phyloP scores from a whole-genome alignment of 225 moss, liverwort and hornwort genomes.

The Bryum argenteum region DNA sequence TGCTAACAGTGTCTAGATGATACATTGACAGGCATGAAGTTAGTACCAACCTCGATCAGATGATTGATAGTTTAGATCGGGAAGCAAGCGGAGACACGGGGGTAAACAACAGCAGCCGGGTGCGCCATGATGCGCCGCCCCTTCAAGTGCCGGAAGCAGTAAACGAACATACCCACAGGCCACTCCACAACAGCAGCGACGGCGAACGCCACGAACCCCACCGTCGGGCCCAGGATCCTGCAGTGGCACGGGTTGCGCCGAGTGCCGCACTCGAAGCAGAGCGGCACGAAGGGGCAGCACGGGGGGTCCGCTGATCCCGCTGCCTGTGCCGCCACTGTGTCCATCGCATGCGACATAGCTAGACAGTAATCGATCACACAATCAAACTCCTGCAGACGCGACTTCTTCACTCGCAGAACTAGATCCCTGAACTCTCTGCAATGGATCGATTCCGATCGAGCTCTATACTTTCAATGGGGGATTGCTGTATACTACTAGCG shows the following conservation, averaged over 20 bases:
- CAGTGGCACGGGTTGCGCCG: constrained; percentile 68
- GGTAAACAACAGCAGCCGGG: constrained; percentile 65
- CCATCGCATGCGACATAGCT: constrained; percentile 16
- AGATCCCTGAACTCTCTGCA: no score
- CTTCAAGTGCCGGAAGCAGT: constrained; percentile 60
- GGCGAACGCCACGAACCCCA: constrained; percentile 73
- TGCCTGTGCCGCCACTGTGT: constrained; percentile 29
- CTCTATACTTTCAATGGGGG: no score
- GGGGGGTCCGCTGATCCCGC: constrained; percentile 39
- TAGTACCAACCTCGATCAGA: no score
- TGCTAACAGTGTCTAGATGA: no score
- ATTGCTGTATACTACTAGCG: background rate
- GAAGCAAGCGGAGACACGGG: constrained; percentile 53
- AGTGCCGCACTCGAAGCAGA: constrained; percentile 67
- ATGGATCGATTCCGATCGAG: no score
- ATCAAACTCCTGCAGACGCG: no score
- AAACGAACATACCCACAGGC: constrained; percentile 70
- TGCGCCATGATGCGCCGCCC: constrained; percentile 77
- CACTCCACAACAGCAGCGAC: constrained; percentile 61
- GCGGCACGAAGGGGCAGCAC: constrained; percentile 52
- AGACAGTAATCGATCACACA: background rate
- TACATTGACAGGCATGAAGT: no score
- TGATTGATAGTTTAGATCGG: constrained; percentile 37
- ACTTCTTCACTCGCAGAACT: background rate
- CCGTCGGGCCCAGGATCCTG: constrained; percentile 62